Evolutionary conservation across 2,329 filamentous ascomycete genomes (phyloP).

Genomic region (Cladosporium sp.): DNA sequence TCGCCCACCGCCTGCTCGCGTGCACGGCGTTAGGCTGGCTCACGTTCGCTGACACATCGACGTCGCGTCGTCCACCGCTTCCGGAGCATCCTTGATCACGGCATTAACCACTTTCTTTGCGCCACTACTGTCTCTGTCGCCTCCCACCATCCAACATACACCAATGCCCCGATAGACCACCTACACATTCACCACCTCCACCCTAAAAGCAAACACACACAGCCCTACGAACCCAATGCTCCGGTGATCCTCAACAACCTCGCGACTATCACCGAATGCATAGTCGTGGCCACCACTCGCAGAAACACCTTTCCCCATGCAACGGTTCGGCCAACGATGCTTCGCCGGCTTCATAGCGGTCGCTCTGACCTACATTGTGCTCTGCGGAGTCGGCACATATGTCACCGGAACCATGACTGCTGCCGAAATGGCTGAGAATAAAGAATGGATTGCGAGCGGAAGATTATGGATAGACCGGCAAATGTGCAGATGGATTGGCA

Average conservation of each 20-base stretch:
- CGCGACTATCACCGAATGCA: conserved; percentile 8
- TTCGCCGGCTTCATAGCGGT: conserved; percentile 22
- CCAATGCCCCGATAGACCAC: background rate
- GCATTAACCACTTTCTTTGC: conserved; percentile 10
- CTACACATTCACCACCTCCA: background rate
- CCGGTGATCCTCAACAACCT: background rate
- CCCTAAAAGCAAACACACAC: background rate
- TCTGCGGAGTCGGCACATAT: conserved; percentile 23
- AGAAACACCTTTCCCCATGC: conserved; percentile 14
- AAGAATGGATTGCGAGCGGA: conserved; percentile 61
- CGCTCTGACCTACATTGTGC: conserved; percentile 26
- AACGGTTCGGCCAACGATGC: conserved; percentile 18
- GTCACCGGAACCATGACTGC: conserved; percentile 19
- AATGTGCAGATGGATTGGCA: conserved; percentile 67
- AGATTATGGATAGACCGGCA: conserved; percentile 70
- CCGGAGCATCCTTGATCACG: conserved; percentile 6
- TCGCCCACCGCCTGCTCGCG: no score
- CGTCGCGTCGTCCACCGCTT: background rate
- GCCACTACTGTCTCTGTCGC: background rate
- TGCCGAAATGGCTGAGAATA: conserved; percentile 22
- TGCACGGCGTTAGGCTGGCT: no score
- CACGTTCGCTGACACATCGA: no score
- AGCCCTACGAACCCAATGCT: background rate
- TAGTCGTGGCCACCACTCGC: background rate
- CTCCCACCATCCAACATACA: background rate